Base-by-base conservation (phyloP, 148 eudicot species). In the Rhododendron henanense region DNA sequence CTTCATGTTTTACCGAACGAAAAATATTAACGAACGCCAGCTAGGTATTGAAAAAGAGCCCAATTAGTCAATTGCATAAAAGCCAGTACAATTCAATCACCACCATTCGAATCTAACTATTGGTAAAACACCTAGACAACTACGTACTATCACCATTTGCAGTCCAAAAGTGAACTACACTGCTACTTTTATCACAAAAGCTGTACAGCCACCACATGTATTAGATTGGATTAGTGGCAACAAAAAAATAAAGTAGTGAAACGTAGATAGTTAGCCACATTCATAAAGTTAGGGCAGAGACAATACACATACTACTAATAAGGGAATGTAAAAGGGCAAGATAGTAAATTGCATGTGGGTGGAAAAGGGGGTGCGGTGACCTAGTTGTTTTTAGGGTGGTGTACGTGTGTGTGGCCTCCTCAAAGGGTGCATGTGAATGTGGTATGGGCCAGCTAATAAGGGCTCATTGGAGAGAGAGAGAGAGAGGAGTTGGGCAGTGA, bases 361-460 rank as follows among this genome's bases (percentile, higher is more conserved):
- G 37, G 76, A 13, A 31, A 71, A 31, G 35, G 14, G 41, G 55
- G 48, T 25, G 71, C 33, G 5, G n/a, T 57, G 48, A 81, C 51
- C 84, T 10, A 83, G 51, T 63, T 63, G 76, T n/a, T 82, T 81
- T 39, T 48, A 53, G 37, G 53, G 74, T 25, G 35, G 61, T 21
- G 69, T n/a, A 84, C 78, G 88, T 83, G 61, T 21, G 67, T n/a
- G 86, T 85, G 89, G 85, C 85, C 83, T 86, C 87, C 78, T 80
- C 33, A 84, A 71, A 86, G 88, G 87, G 87, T 45, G 80, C 90
- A 90, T 90, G 91, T 87, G 89, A 88, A 84, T 81, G 88, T 85
- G 90, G 88, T 28, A 86, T 84, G 87, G 88, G 86, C 85, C 85
- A 82, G 87, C 80, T 8, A 85, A 78, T 67, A 25, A 67, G 73